phyloP scores from a whole-genome alignment of 768 basidiomycete species.

The Mrakia frigida region DNA sequence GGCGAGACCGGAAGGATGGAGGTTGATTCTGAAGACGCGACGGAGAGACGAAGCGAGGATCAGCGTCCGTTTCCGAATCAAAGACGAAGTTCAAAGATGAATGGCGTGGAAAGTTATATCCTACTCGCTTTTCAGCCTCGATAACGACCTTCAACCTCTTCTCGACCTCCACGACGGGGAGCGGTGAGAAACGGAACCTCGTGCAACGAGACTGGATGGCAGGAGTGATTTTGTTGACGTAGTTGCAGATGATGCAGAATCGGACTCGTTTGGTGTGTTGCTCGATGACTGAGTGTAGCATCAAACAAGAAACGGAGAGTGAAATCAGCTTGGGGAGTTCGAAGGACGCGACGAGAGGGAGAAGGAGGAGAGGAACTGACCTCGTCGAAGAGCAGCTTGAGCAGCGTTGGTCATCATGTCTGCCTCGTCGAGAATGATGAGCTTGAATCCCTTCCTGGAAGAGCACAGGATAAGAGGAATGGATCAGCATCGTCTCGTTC shows the following conservation, averaged over 20 bases:
- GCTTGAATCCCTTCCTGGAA: slow-evolving; percentile 84
- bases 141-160: slow-evolving; percentile 72
- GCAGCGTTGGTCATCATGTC: slow-evolving; percentile 99
- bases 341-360: neutral
- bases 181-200: slow-evolving; percentile 89
- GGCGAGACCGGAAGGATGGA: slow-evolving; percentile 77
- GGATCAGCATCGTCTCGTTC: neutral
- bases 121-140: slow-evolving; percentile 74
- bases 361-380: slow-evolving; percentile 37
- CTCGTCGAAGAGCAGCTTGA: slow-evolving; percentile 87
- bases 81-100: neutral
- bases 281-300: slow-evolving; percentile 64
- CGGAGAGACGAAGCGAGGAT: neutral
- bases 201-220: slow-evolving; percentile 99
- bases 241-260: slow-evolving; percentile 99
- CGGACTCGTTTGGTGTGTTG: slow-evolving; percentile 98
- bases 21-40: slow-evolving; percentile 59
- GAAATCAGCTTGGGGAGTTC: neutral
- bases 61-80: neutral
- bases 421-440: slow-evolving; percentile 98
- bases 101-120: no score
- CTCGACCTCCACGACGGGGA: slow-evolving; percentile 79
- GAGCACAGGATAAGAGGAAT: neutral
- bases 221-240: slow-evolving; percentile 97
- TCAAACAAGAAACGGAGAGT: neutral